Evolutionary conservation across 768 basidiomycete genomes (phyloP), one percentile per base, ranked within the genome.

Genomic region (Scleroderma bovista): DNA sequence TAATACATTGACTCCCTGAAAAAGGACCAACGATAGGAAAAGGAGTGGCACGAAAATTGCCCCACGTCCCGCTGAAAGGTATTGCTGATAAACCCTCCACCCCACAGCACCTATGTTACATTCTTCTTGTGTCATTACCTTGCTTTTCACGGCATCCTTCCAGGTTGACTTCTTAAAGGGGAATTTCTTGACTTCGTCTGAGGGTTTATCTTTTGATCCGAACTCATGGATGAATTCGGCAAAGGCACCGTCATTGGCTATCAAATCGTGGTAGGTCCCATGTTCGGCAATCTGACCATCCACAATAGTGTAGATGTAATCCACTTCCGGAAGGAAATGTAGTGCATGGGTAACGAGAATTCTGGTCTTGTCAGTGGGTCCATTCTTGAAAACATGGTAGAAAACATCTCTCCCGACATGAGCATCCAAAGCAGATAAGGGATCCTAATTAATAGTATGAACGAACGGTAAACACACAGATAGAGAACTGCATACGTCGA

Each of bases 321-420:
- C 92, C 23, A 90, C 88, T 50, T 86, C 75, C 1, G 88, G 86
- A 22, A 97, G 77, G 72, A 94, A 88, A 67, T 95, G 92, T 9
- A 95, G 74, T 1, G 89, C 91, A 60, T 95, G 92, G 0, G 93
- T 97, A 41, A 95, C 92, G 46, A 97, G 80, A 41, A 97, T 74
- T 24, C 90, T 79, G 8, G 93, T 95, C 64, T 90, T 91, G 39
- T 75, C 78, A 5, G 71, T 61, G 13, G 80, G 70, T 15, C 75
- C 77, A 48, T 80, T 79, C 50, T 81, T 74, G 43, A 95, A 76
- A 11, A 92, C 87, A 51, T 93, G 84, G 60, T 88, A 80, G 71
- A 95, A 93, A 13, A 94, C 83, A 3, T 81, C 77, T 64, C 88
- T 88, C 36, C 92, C 93, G 44, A 95, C 91, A 61, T 93, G 91